Conservation (phyloP, 164 flowering plant genomes). For the Chloranthus sessilifolius region DNA sequence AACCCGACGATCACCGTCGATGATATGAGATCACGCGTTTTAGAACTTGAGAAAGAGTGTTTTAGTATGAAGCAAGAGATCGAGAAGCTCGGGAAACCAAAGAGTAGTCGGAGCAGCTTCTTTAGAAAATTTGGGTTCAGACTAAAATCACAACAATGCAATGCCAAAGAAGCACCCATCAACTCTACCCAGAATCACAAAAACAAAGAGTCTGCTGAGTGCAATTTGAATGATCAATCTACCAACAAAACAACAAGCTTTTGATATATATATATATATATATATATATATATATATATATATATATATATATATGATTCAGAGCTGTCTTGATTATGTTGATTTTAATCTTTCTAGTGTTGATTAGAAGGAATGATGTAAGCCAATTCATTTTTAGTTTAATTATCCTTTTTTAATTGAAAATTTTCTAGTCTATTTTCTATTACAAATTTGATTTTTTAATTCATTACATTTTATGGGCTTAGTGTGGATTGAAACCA, state of each 20-base stretch:
- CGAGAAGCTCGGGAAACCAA: conserved; percentile 42
- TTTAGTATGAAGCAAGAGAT: conserved; percentile 48
- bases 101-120: conserved; percentile 48
- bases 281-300: neutral
- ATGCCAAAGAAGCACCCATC: conserved; percentile 13
- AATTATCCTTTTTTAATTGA: neutral
- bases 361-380: neutral
- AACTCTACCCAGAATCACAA: conserved; percentile 5
- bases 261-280: neutral
- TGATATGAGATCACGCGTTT: conserved; percentile 42
- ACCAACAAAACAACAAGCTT: conserved; percentile 5
- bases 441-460: too few relatives aligned
- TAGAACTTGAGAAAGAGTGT: conserved; percentile 66
- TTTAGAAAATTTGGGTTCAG: conserved; percentile 28
- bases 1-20: conserved; percentile 16
- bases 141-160: conserved; percentile 18
- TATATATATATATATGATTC: conserved; percentile 4
- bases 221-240: neutral
- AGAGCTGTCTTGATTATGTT: conserved; percentile 4
- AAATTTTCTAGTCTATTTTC: too few relatives aligned
- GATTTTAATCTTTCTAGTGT: neutral
- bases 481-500: too few relatives aligned
- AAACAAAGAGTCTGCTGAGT: conserved; percentile 6
- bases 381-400: neutral
- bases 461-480: too few relatives aligned